phyloP scores from a whole-genome alignment of 495 filamentous ascomycete species.

The Podospora anserina region DNA sequence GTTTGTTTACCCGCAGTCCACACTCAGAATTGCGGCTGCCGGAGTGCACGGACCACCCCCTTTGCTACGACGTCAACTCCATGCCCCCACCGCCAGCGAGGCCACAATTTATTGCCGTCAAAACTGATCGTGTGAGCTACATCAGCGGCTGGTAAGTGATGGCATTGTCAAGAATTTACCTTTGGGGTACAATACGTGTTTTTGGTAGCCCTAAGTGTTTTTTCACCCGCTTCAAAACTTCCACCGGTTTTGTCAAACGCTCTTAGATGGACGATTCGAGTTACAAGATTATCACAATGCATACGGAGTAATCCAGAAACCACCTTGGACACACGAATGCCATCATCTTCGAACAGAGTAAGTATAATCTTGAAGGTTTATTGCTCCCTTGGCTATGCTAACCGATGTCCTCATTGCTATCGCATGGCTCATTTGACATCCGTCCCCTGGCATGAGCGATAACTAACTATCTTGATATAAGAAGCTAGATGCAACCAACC shows the following conservation, averaged over 20 bases:
- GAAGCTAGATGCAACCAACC: neutral
- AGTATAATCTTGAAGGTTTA: neutral
- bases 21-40: constrained; percentile 1
- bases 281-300: neutral
- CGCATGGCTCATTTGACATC: neutral
- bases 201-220: neutral
- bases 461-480: neutral
- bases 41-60: constrained; percentile 18
- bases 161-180: neutral
- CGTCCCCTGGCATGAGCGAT: neutral
- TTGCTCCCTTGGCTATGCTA: neutral
- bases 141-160: neutral
- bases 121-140: neutral
- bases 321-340: neutral
- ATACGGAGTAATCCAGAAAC: neutral
- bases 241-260: neutral
- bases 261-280: neutral
- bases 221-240: neutral
- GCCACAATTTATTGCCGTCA: neutral
- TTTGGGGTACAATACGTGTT: neutral
- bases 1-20: constrained; percentile 25
- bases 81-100: neutral
- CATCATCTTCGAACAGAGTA: neutral
- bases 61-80: neutral
- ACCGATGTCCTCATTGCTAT: neutral